Conservation (phyloP, 192 early-diverging fungal genomes). For the Coemansia sp. region DNA sequence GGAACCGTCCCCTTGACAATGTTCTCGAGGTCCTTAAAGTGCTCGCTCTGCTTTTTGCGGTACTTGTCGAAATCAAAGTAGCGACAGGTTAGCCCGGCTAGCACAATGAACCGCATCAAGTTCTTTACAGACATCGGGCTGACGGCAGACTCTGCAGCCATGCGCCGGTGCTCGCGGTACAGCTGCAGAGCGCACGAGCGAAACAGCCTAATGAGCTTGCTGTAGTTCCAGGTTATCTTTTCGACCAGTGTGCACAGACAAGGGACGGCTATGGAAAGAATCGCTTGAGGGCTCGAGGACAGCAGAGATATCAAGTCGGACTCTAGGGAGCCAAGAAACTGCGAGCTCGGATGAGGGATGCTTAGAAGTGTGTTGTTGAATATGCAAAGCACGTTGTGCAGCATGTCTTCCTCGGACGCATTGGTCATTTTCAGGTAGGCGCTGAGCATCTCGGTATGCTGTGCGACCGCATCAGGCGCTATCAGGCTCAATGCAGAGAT, state of each 20-base stretch:
- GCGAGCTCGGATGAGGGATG: slow-evolving; percentile 54
- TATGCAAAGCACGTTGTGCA: slow-evolving; percentile 55
- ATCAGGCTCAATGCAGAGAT: slow-evolving; percentile 56
- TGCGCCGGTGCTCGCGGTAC: slow-evolving; percentile 41
- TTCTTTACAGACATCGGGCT: slow-evolving; percentile 40
- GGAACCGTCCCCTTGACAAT: slow-evolving; percentile 21
- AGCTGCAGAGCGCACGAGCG: slow-evolving; percentile 57
- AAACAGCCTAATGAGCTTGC: slow-evolving; percentile 55
- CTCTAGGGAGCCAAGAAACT: slow-evolving; percentile 59
- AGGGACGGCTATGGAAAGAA: slow-evolving; percentile 64
- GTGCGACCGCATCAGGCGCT: slow-evolving; percentile 54
- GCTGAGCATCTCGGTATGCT: slow-evolving; percentile 53
- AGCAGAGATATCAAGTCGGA: slow-evolving; percentile 58
- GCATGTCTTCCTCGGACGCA: slow-evolving; percentile 51
- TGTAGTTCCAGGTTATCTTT: slow-evolving; percentile 56
- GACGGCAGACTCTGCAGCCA: slow-evolving; percentile 17
- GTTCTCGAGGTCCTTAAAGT: slow-evolving; percentile 45
- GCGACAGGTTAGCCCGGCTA: slow-evolving; percentile 68
- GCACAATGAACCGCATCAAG: slow-evolving; percentile 67
- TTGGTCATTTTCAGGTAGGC: slow-evolving; percentile 57
- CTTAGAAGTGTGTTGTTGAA: slow-evolving; percentile 52
- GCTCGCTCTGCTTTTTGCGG: slow-evolving; percentile 28
- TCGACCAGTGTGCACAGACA: slow-evolving; percentile 71
- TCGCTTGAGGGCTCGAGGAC: slow-evolving; percentile 56
- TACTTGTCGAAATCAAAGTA: slow-evolving; percentile 79